Evolutionary conservation across 2,329 filamentous ascomycete genomes (phyloP), one percentile per base, ranked within the genome.

Genomic region (Exophiala dermatitidis): DNA sequence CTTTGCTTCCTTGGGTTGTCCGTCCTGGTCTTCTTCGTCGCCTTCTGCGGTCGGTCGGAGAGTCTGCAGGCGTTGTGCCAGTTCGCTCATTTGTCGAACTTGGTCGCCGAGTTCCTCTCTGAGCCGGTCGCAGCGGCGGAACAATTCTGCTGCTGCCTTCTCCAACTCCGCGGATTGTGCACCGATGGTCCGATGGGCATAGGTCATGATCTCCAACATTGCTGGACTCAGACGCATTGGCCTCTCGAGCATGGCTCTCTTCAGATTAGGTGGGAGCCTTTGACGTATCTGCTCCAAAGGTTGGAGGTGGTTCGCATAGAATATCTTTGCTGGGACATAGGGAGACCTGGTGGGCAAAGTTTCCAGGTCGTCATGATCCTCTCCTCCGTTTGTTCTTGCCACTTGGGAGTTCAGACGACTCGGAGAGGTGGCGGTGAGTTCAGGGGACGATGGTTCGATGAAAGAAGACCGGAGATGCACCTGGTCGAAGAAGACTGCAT

Each of bases 401-500:
- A 67, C 37, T 4, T 62, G 51, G 5, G 65, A 34, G 19, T 46
- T 50, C 4, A 46, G 32, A 41, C 43, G 57, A 19, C 38, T 50
- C 6, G 54, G 46, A 5, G 57, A 57, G 8, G 45, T 36, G 3
- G 52, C 12, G 3, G 47, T 54, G 26, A 54, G 50, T 33, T 57
- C 57, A 19, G 54, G 54, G 26, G 49, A 53, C 5, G 52, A 55
- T 28, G 51, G 46, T 9, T 19, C 52, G 33, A 54, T 38, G 7
- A 38, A 50, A 12, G 51, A 55, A 5, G 45, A 42, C 5, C 46
- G 46, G 12, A 56, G 50, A 53, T 69, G 69, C 5, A 77, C 73
- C 5, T 74, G 68, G 59, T 83, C 79, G 45, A 80, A 73, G 48
- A 71, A 67, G 3, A 73, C 77, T 31, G 74, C 80, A 59, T 74